phyloP scores from a whole-genome alignment of 2,329 filamentous ascomycete species.

The Cadophora sp. region DNA sequence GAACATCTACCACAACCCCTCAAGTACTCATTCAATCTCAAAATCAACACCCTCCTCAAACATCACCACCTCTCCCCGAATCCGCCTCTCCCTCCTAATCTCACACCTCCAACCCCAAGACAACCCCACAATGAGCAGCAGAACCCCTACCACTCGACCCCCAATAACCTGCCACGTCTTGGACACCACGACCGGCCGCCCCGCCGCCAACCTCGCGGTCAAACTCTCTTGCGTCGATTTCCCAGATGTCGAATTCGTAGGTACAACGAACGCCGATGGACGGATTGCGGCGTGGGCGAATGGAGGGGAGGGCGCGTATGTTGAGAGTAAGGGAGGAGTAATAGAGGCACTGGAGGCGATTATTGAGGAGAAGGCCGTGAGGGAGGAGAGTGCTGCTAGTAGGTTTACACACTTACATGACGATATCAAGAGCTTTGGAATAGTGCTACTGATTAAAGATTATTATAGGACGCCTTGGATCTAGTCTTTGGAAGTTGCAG shows the following conservation, averaged over 20 bases:
- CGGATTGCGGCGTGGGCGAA: conserved; percentile 69
- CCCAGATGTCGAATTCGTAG: conserved; percentile 60
- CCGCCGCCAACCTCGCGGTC: conserved; percentile 70
- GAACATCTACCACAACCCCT: not conserved
- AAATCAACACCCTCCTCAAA: too few relatives aligned
- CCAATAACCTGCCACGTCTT: conserved; percentile 88
- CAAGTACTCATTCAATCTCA: too few relatives aligned
- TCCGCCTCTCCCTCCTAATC: not conserved
- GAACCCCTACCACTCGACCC: conserved; percentile 50
- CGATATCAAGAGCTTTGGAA: too few relatives aligned
- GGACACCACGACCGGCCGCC: conserved; percentile 77
- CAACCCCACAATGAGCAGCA: conserved; percentile 18
- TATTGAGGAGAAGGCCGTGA: conserved; percentile 27
- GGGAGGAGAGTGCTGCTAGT: conserved; percentile 15
- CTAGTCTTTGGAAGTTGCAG: conserved; percentile 65
- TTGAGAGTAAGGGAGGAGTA: conserved; percentile 20
- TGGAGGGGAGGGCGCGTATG: conserved; percentile 25
- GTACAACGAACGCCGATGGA: conserved; percentile 77
- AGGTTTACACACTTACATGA: too few relatives aligned
- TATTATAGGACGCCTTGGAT: conserved; percentile 41
- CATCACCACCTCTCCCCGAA: too few relatives aligned
- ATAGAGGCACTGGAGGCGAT: conserved; percentile 17
- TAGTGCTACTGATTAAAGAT: too few relatives aligned
- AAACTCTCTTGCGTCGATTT: conserved; percentile 45
- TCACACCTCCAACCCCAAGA: not conserved